Evolutionary conservation across 2,329 filamentous ascomycete species (phyloP).

Genomic region (Botrytis byssoidea): DNA sequence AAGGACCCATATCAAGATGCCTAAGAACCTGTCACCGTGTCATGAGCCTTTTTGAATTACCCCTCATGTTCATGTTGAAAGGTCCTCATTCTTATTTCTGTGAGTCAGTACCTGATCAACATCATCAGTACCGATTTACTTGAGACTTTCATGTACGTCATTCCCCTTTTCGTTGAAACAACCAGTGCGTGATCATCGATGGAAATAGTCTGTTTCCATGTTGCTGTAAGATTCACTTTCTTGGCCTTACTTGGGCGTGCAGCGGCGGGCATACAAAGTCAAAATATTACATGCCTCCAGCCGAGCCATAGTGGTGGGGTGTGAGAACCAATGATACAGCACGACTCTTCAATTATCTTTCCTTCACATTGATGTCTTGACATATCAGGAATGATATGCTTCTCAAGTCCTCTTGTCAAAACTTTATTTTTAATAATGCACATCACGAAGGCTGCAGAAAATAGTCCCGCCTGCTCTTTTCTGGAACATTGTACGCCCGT

Average conservation of each 20-base stretch:
- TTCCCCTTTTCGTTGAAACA: background rate
- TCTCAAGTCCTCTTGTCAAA: background rate
- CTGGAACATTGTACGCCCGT: conserved; percentile 5
- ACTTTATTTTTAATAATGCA: background rate
- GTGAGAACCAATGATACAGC: background rate
- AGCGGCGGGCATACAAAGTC: background rate
- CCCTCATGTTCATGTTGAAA: conserved; percentile 13
- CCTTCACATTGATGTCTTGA: background rate
- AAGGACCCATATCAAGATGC: background rate
- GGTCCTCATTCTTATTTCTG: background rate
- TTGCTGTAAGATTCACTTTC: background rate
- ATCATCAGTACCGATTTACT: background rate
- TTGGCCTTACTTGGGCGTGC: background rate
- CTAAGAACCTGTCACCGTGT: background rate
- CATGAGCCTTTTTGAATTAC: conserved; percentile 7
- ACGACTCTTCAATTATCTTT: background rate
- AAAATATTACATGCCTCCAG: background rate
- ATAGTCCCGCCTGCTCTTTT: conserved; percentile 3
- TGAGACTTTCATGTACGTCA: conserved; percentile 4
- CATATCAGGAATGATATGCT: background rate
- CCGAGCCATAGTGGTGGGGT: background rate
- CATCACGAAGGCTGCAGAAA: background rate
- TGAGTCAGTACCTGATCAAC: conserved; percentile 14
- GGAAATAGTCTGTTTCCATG: background rate
- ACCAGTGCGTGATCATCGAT: conserved; percentile 5